Evolutionary conservation across 2,329 filamentous ascomycete genomes (phyloP).

Genomic region (Pseudogymnoascus sp.): DNA sequence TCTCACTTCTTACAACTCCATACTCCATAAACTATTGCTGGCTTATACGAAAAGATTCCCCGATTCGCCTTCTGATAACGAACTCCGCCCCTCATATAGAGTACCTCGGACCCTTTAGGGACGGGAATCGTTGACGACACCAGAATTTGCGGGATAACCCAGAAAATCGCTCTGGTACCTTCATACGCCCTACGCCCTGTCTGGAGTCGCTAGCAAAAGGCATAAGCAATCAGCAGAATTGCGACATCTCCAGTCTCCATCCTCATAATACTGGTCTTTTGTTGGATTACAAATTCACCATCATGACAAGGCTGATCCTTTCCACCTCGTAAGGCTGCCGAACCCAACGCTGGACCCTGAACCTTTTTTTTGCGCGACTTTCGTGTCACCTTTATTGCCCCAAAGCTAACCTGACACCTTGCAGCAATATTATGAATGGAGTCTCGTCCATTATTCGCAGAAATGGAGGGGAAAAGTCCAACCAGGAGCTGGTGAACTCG

Average conservation of each 20-base stretch:
- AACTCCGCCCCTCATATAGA: conserved; percentile 3
- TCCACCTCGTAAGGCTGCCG: conserved; percentile 66
- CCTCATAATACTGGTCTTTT: conserved; percentile 6
- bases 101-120: conserved; percentile 5
- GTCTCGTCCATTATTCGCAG: conserved; percentile 79
- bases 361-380: background rate
- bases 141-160: background rate
- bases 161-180: conserved; percentile 7
- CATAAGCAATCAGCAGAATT: conserved; percentile 6
- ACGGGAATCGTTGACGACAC: conserved; percentile 7
- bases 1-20: background rate
- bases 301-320: conserved; percentile 70
- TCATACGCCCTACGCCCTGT: background rate
- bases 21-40: background rate
- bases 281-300: conserved; percentile 15
- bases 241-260: conserved; percentile 1
- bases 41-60: background rate
- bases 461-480: conserved; percentile 71
- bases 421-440: conserved; percentile 52
- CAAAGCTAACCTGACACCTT: conserved; percentile 12
- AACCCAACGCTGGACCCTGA: conserved; percentile 13
- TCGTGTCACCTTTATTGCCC: background rate
- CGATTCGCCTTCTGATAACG: conserved; percentile 3
- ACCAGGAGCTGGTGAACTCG: conserved; percentile 84
- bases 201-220: conserved; percentile 3